These are phyloP conservation scores for Boeremia lycopersici DNA, from an alignment of 2,329 filamentous ascomycete genomes.

Conservation along the genomic window DNA sequence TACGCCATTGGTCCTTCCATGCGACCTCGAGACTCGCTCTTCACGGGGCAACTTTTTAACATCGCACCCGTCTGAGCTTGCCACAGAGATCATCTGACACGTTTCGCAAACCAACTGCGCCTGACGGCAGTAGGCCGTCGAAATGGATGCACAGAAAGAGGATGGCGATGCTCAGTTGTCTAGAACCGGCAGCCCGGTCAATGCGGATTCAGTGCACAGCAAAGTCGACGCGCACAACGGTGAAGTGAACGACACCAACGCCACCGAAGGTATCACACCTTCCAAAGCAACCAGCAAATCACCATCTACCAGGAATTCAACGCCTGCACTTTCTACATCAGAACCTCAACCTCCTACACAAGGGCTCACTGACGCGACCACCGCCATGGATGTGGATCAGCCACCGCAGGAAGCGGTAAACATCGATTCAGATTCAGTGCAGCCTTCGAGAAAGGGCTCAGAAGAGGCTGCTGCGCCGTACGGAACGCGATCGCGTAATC, in stretches of 20 bases:
- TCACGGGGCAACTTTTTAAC: constrained; percentile 34
- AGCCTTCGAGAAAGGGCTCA: constrained; percentile 41
- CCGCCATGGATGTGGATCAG: constrained; percentile 33
- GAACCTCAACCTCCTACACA: constrained; percentile 34
- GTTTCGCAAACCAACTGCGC: constrained; percentile 24
- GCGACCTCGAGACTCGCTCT: constrained; percentile 45
- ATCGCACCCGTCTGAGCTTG: constrained; percentile 32
- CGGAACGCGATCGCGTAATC: constrained; percentile 92
- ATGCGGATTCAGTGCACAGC: constrained; percentile 36
- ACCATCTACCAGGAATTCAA: constrained; percentile 44
- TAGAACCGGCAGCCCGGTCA: constrained; percentile 37
- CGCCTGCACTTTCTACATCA: constrained; percentile 34
- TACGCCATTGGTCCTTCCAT: constrained; percentile 44
- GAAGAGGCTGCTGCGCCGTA: constrained; percentile 67
- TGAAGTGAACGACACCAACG: constrained; percentile 23
- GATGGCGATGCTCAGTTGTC: constrained; percentile 43
- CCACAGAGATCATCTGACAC: constrained; percentile 29
- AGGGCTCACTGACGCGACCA: constrained; percentile 34
- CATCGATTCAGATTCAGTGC: constrained; percentile 36
- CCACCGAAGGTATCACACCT: constrained; percentile 35
- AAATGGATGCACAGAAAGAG: constrained; percentile 46
- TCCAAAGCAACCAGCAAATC: constrained; percentile 43
- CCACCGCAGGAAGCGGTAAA: constrained; percentile 38
- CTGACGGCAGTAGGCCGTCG: constrained; percentile 33
- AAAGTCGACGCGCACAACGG: constrained; percentile 37